Evolutionary conservation across 257 asterid genomes (phyloP).

Genomic region (Salvia splendens): DNA sequence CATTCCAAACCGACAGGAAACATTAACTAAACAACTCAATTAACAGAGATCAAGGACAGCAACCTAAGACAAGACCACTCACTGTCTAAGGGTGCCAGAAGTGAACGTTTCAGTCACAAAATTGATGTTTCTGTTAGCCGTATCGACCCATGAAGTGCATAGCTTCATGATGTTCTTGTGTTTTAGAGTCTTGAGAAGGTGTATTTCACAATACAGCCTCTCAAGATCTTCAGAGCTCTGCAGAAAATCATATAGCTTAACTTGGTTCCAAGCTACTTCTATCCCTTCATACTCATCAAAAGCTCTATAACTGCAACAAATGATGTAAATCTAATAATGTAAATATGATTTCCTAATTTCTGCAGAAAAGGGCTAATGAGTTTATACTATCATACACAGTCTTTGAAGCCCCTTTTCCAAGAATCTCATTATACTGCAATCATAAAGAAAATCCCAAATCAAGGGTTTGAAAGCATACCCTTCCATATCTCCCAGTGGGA

Average conservation of each 20-base stretch:
- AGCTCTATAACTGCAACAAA: slow-evolving; percentile 67
- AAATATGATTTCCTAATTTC: background rate
- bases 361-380: slow-evolving; percentile 21
- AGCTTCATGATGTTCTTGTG: slow-evolving; percentile 88
- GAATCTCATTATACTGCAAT: slow-evolving; percentile 82
- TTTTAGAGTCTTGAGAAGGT: slow-evolving; percentile 80
- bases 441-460: slow-evolving; percentile 10
- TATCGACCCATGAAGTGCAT: slow-evolving; percentile 91
- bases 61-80: slow-evolving; percentile 37
- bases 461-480: slow-evolving; percentile 45
- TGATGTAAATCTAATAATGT: background rate
- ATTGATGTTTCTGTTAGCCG: slow-evolving; percentile 82
- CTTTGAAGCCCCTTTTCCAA: slow-evolving; percentile 87
- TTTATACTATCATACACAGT: slow-evolving; percentile 56
- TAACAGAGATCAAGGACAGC: background rate
- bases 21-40: background rate
- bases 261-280: slow-evolving; percentile 99
- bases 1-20: background rate
- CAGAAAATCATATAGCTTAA: slow-evolving; percentile 73
- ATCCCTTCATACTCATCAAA: slow-evolving; percentile 98
- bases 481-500: slow-evolving; percentile 92
- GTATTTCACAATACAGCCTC: slow-evolving; percentile 88
- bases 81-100: slow-evolving; percentile 98
- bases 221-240: slow-evolving; percentile 91
- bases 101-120: slow-evolving; percentile 97